Percentiles rank a stretch among this genome's conserved stretches.
Conservation (phyloP, 805 yeast genomes). For the Dipodascopsis uninucleata region DNA sequence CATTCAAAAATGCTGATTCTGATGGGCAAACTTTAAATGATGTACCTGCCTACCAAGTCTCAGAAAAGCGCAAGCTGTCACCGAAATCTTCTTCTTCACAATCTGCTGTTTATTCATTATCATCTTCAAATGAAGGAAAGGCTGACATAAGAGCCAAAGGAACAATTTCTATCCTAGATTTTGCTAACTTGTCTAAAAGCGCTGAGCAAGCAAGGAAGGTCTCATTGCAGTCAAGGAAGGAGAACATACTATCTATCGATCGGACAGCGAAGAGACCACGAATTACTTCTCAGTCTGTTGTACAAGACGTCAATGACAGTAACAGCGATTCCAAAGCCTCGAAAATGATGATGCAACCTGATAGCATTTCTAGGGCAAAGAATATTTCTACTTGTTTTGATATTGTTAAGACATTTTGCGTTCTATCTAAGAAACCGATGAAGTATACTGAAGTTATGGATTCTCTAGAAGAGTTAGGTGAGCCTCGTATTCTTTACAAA, state of each 20-base stretch:
- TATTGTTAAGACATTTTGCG: background rate
- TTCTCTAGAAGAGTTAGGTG: constrained; percentile 48
- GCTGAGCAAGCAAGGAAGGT: background rate
- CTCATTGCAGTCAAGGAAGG: background rate
- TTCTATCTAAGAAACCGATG: background rate
- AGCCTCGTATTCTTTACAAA: constrained; percentile 50
- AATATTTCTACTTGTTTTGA: no score
- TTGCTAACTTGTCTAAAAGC: constrained; percentile 5
- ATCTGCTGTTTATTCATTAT: no score
- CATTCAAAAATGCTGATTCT: no score
- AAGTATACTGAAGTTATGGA: constrained; percentile 38
- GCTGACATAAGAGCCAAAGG: background rate
- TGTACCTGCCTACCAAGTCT: no score
- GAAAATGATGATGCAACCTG: no score
- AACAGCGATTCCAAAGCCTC: no score
- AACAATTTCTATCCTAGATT: constrained; percentile 3
- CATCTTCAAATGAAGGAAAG: background rate
- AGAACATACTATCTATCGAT: background rate
- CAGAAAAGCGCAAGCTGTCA: no score
- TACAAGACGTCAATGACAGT: no score
- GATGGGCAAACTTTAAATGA: no score
- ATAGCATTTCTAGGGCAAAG: no score
- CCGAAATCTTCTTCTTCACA: no score
- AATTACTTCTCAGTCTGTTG: no score
- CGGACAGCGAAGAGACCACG: background rate